Evolutionary conservation across 2,329 filamentous ascomycete species (phyloP), one percentile per base, ranked within the genome.

Genomic region (Malbranchea zuffiana): DNA sequence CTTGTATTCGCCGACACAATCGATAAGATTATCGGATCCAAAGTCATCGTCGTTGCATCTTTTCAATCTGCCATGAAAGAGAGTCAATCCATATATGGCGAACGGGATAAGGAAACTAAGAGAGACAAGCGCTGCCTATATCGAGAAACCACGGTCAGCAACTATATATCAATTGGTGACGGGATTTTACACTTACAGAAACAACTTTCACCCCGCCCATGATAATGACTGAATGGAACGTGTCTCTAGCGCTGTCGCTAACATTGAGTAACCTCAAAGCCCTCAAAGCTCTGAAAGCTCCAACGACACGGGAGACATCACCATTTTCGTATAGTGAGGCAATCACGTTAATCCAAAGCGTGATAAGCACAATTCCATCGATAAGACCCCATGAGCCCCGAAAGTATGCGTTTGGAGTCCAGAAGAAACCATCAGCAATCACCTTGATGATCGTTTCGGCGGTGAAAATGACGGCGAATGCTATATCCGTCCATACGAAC

Each of bases 341-440:
- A 31, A 79, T 67, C 33, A 98, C 85, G 51, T 93, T 96, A 54
- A 95, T 80, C 88, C 90, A 96, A 6, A 98, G 72, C 0, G 90
- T 96, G 39, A 94, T 66, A 35, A 98, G 68, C 47, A 98, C 90
- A 29, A 96, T 61, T 0, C 81, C 85, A 54, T 98, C 90, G 46
- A 98, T 95, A 44, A 94, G 78, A 5, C 90, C 92, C 90, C 90
- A 98, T 0, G 87, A 88, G 53, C 88, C 88, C 50, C 90, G 79
- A 56, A 95, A 85, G 55, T 94, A 98, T 2, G 92, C 92, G 60
- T 98, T 95, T 0, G 90, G 90, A 0, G 90, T 95, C 75, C 84
- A 96, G 56, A 95, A 82, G 50, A 94, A 82, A 5, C 90, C 90
- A 62, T 98, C 90, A 0, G 90, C 90, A 50, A 98, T 77, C 38